phyloP scores from a whole-genome alignment of 352 stramenopile species.

The Globisporangium abappressorium region DNA sequence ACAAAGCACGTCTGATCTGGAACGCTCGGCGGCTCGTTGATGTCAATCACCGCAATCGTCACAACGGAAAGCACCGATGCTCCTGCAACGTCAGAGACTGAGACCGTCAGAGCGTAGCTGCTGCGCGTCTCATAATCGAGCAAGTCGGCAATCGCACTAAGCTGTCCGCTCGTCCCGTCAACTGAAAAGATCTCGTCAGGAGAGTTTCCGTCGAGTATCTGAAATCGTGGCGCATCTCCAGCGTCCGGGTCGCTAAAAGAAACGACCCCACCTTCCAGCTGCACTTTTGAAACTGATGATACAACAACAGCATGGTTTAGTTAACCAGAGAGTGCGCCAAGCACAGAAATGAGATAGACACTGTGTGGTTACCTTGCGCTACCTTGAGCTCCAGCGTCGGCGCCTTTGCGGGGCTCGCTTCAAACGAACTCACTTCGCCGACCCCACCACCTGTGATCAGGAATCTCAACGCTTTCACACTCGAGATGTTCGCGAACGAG shows the following conservation, averaged over 20 bases:
- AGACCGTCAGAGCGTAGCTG: slow-evolving; percentile 6
- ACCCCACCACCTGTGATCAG: slow-evolving; percentile 45
- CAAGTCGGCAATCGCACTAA: slow-evolving; percentile 8
- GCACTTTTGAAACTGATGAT: slow-evolving; percentile 4
- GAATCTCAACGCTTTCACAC: slow-evolving; percentile 11
- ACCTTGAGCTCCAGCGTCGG: slow-evolving; percentile 37
- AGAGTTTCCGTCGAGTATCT: not conserved
- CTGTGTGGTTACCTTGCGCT: slow-evolving; percentile 29
- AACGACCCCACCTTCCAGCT: not conserved
- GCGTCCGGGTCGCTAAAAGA: slow-evolving; percentile 5
- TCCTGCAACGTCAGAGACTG: slow-evolving; percentile 1
- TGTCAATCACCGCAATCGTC: slow-evolving; percentile 1
- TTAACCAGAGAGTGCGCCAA: not conserved
- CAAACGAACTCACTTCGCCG: slow-evolving; percentile 47
- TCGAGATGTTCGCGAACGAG: not conserved
- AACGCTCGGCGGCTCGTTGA: slow-evolving; percentile 6
- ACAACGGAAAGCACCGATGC: not conserved
- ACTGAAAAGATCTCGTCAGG: slow-evolving; percentile 4
- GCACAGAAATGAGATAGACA: not conserved
- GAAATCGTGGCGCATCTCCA: slow-evolving; percentile 8
- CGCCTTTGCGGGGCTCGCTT: slow-evolving; percentile 20
- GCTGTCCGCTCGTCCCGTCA: not conserved
- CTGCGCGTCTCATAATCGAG: slow-evolving; percentile 10
- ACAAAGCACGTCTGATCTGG: slow-evolving; percentile 10
- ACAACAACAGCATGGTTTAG: not conserved